phyloP scores from a whole-genome alignment of 139 green algal genomes.

The Haematococcus lacustris region DNA sequence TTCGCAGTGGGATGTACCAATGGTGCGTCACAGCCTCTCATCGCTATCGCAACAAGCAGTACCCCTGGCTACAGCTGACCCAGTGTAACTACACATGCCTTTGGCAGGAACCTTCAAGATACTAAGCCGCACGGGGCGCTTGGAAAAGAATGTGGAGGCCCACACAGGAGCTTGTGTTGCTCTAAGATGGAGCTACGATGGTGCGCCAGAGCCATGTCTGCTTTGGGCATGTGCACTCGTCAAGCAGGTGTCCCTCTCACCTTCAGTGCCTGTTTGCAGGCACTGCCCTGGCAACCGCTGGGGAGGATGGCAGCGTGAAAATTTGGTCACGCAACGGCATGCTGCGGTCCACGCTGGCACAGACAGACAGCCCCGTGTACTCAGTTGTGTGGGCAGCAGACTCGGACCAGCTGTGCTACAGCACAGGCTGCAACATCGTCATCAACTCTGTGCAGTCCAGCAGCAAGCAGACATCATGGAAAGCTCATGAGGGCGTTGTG shows the following conservation, averaged over 20 bases:
- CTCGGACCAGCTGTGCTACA: conserved; percentile 44
- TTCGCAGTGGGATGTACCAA: conserved; percentile 62
- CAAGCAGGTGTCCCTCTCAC: no score
- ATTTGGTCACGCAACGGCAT: conserved; percentile 68
- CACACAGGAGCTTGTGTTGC: conserved; percentile 61
- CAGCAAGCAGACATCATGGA: conserved; percentile 34
- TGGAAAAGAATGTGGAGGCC: conserved; percentile 65
- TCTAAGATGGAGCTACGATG: conserved; percentile 66
- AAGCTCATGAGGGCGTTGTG: conserved; percentile 40
- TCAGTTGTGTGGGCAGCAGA: conserved; percentile 55
- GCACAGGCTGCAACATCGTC: conserved; percentile 41
- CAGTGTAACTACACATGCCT: neutral
- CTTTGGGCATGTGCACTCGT: no score
- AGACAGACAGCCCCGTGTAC: conserved; percentile 49
- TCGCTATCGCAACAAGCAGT: neutral
- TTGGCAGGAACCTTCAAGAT: conserved; percentile 60
- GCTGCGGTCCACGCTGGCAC: conserved; percentile 60
- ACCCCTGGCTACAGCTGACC: neutral
- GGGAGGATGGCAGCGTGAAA: conserved; percentile 74
- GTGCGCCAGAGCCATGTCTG: no score
- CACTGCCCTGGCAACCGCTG: conserved; percentile 58
- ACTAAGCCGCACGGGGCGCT: conserved; percentile 35
- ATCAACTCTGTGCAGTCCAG: conserved; percentile 61
- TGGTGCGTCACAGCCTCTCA: conserved; percentile 27
- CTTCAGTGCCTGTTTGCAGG: no score